Evolutionary conservation across 306 rosid genomes (phyloP).

Genomic region (Urtica urens): DNA sequence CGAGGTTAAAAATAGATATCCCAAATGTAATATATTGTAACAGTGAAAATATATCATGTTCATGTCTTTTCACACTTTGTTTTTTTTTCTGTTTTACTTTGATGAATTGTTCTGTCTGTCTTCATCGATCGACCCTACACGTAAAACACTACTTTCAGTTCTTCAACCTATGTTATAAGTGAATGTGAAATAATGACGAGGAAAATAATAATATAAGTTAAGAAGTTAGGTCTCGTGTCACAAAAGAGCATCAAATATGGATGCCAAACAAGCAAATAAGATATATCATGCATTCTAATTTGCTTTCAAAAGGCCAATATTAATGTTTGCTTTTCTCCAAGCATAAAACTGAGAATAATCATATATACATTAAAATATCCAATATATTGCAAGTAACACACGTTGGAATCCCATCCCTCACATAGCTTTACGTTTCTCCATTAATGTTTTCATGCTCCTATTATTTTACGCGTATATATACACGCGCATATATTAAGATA

Average conservation of each 20-base stretch:
- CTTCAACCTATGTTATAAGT: conserved; percentile 17
- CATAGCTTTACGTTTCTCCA: background rate
- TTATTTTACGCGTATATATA: too few relatives aligned
- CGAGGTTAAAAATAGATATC: background rate
- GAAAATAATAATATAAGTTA: conserved; percentile 5
- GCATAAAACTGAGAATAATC: background rate
- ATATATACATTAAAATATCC: background rate
- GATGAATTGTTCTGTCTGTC: background rate
- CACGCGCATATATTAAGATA: too few relatives aligned
- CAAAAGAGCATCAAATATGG: conserved; percentile 6
- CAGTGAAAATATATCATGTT: background rate
- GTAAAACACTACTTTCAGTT: conserved; percentile 3
- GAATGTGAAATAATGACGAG: conserved; percentile 2
- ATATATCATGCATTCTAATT: conserved; percentile 5
- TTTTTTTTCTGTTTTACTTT: conserved; percentile 5
- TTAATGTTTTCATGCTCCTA: background rate
- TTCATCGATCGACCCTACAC: background rate
- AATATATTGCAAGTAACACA: conserved; percentile 3
- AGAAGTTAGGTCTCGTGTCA: conserved; percentile 16
- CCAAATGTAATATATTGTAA: background rate
- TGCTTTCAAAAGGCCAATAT: conserved; percentile 7
- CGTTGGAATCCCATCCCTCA: background rate
- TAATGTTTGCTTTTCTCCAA: background rate
- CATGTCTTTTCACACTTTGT: background rate
- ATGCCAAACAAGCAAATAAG: conserved; percentile 9